Evolutionary conservation across 176 grass and related monocot genomes (phyloP), one percentile per base, ranked within the genome.

Genomic region (Guadua angustifolia): DNA sequence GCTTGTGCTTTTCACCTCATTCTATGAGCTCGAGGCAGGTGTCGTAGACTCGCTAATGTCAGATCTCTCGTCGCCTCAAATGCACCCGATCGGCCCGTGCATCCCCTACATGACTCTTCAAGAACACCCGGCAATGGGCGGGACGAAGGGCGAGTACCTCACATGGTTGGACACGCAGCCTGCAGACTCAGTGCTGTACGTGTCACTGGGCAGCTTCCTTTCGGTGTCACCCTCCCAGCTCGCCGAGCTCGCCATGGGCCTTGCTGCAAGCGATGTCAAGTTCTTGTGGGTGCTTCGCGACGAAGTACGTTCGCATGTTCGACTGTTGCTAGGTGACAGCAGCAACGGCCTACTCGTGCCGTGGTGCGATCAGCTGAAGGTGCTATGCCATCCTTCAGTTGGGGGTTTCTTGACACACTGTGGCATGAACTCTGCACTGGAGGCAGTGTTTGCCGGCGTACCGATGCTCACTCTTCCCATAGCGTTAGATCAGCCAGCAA

Each of bases 401-500:
- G 82, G 82, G 64, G 91, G 87, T 2, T 93, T 93, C 83, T 70
- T 93, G 38, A 93, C 84, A 22, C 91, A 89, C 44, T 79, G 90
- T 74, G 91, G 91, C 14, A 89, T 76, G 80, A 92, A 93, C 46
- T 92, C 91, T 15, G 73, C 76, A 6, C 61, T 89, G 9, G 91
- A 93, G 40, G 91, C 64, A 21, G 35, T 87, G 38, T 87, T 87
- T 66, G 63, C 81, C 14, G 80, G 40, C 40, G 40, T 89, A 35
- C 87, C 84, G 0, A 89, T 89, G 81, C 50, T 89, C n/a, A 74
- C 91, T 6, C 47, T 87, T 29, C 91, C 87, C 35, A 53, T 92
- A 43, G n/a, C 58, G 5, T 77, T 84, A 71, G 80, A 92, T 80
- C 87, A 93, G 65, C 80, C 66, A 3, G 50, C 52, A 2, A 45